phyloP scores from a whole-genome alignment of 169 alveolate species.

The Plasmodium coatneyi region DNA sequence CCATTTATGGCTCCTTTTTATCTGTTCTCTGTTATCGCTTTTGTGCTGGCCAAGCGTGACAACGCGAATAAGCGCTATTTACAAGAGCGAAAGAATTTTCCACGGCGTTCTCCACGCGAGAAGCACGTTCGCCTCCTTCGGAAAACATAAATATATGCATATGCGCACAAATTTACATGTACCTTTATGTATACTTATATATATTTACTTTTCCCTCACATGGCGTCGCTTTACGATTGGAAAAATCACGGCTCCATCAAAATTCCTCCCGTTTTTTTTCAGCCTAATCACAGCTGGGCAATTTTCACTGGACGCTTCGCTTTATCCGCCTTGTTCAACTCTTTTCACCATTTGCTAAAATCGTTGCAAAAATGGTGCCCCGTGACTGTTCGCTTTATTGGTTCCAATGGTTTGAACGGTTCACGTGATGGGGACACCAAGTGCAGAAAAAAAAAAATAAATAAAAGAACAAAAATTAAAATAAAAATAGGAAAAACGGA shows the following conservation, averaged over 20 bases:
- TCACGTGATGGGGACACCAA: neutral
- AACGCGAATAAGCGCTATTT: neutral
- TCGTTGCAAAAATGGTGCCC: neutral
- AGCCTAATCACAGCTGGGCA: neutral
- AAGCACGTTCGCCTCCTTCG: neutral
- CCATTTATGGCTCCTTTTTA: neutral
- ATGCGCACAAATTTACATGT: neutral
- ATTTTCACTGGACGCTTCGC: neutral
- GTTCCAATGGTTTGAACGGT: neutral
- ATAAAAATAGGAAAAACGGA: neutral
- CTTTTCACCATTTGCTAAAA: neutral
- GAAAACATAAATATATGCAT: neutral
- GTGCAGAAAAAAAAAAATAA: neutral
- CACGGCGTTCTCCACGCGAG: neutral
- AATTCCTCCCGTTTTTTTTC: neutral
- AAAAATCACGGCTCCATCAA: neutral
- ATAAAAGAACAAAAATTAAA: neutral
- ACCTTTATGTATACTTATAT: neutral
- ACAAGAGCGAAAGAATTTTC: neutral
- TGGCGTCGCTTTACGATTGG: neutral
- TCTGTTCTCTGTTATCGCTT: neutral
- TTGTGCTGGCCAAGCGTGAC: neutral
- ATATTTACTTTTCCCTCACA: neutral
- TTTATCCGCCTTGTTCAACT: neutral
- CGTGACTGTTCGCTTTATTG: neutral